Conservation (phyloP, 2,329 filamentous ascomycete genomes). For the Cytospora piceae region DNA sequence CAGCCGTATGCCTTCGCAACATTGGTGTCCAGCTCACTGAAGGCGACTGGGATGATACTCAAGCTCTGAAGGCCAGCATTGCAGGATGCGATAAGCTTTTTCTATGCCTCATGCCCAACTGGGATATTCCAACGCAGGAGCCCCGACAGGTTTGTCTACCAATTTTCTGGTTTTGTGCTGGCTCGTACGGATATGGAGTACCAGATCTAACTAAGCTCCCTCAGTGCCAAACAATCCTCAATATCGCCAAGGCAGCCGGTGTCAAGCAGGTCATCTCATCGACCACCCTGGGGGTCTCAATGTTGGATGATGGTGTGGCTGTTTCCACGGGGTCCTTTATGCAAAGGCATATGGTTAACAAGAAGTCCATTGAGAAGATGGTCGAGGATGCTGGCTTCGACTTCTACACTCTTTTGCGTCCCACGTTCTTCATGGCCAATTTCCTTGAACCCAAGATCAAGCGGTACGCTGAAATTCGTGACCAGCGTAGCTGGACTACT, state of each 20-base stretch:
- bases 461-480: constrained; percentile 25
- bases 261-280: constrained; percentile 32
- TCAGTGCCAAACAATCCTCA: constrained; percentile 30
- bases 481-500: constrained; percentile 30
- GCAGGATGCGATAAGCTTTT: constrained; percentile 33
- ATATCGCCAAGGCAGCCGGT: constrained; percentile 32
- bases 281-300: constrained; percentile 13
- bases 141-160: background rate
- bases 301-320: background rate
- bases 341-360: background rate
- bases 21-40: too few relatives aligned
- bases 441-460: constrained; percentile 32
- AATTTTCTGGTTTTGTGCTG: background rate
- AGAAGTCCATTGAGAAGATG: constrained; percentile 5
- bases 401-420: constrained; percentile 24
- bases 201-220: constrained; percentile 13
- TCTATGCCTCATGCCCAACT: constrained; percentile 28
- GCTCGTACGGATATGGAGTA: background rate
- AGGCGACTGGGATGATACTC: too few relatives aligned
- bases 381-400: constrained; percentile 22
- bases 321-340: constrained; percentile 16
- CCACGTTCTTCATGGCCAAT: constrained; percentile 30
- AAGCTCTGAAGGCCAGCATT: too few relatives aligned
- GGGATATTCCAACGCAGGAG: constrained; percentile 16
- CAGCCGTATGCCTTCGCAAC: too few relatives aligned